Evolutionary conservation across 2,329 filamentous ascomycete species (phyloP).

Genomic region (Ceratocystis huliohia): DNA sequence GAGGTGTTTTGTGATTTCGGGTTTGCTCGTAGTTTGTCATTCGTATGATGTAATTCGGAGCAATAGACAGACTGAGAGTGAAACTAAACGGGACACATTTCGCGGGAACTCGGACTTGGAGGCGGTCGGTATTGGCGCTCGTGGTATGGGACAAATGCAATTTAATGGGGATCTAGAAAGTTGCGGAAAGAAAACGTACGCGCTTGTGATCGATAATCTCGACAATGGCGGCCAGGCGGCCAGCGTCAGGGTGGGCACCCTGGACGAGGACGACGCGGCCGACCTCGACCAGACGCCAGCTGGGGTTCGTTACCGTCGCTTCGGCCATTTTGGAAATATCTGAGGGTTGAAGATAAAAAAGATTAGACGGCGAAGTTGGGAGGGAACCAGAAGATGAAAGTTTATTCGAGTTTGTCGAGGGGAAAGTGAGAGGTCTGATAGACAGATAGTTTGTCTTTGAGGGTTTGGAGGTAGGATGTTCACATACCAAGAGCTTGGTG

Average conservation of each 20-base stretch:
- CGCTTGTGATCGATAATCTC: conserved; percentile 99
- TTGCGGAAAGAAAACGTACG: conserved; percentile 52
- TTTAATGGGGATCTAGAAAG: background rate
- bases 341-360: conserved; percentile 25
- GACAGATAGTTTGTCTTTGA: conserved; percentile 11
- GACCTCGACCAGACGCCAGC: conserved; percentile 96
- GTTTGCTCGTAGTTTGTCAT: too few species aligned
- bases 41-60: too few species aligned
- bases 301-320: conserved; percentile 66
- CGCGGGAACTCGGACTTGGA: background rate
- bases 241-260: conserved; percentile 60
- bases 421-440: background rate
- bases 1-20: too few species aligned
- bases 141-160: background rate
- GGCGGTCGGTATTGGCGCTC: background rate
- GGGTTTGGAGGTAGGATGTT: conserved; percentile 18
- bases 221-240: conserved; percentile 85
- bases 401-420: conserved; percentile 14
- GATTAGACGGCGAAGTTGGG: conserved; percentile 23
- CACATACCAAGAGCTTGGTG: conserved; percentile 22
- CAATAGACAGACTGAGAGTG: too few species aligned
- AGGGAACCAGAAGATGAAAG: conserved; percentile 17
- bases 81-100: too few species aligned
- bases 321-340: conserved; percentile 55
- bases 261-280: conserved; percentile 93